Base-by-base conservation (phyloP, 1,284 basidiomycete species). In the Puccinia polysora region DNA sequence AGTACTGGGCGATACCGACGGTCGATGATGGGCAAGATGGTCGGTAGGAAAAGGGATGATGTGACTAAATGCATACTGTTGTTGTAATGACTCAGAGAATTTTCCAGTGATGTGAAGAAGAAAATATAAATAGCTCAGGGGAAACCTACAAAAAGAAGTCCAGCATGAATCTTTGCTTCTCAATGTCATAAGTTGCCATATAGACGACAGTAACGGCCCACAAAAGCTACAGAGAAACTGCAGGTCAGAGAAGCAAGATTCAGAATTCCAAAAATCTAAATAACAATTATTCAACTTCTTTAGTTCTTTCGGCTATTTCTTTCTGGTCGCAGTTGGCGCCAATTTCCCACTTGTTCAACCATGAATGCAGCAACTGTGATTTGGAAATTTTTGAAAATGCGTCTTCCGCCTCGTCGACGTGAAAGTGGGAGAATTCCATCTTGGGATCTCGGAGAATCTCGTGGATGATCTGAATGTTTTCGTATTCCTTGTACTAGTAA, bases 41-140 rank as follows among this genome's bases (percentile, higher is more conserved):
- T 49, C 49, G 68, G 68, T n/a, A 70, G 45, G 56, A 62, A 70
- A n/a, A 70, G 56, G 32, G 47, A 70, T 28, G 68, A 60, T 30
- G 68, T 70, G 47, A 70, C 68, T 25, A 58, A 40, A 62, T 70
- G 68, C 56, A 70, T 52, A 2, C 68, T 70, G 34, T 38, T 7
- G 25, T 25, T 14, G 25, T 30, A 8, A 14, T 47, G 28, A 18
- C n/a, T 30, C 32, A 59, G 3, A 10, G 34, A 59, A 6, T 3
- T 34, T 8, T 20, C n/a, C 34, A 38, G 6, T 36, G 15, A 23
- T 36, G 10, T n/a, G 18, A 7, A 45, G 20, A 10, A 30, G 23
- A 53, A n/a, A 58, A 36, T 12, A 58, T 23, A 6, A 2, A 20
- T 2, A 50, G 49, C 5, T 49, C 12, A 40, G 4, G 32, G 28